phyloP scores from a whole-genome alignment of 164 flowering plant genomes.

The Liriodendron chinense region DNA sequence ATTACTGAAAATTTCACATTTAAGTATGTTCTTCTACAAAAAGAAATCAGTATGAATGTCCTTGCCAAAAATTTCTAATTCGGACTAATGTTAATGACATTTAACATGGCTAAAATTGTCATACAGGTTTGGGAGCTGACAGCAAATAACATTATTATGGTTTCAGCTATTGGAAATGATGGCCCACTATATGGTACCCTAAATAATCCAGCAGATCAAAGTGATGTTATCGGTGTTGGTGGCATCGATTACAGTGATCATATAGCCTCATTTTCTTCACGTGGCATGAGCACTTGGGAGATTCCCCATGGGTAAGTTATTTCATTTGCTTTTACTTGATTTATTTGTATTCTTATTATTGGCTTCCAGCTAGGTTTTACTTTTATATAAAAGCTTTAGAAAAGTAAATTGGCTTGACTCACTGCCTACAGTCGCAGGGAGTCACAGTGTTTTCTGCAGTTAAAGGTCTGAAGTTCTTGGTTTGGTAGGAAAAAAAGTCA shows the following conservation, averaged over 20 bases:
- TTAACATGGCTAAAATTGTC: constrained; percentile 4
- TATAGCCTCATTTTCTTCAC: constrained; percentile 96
- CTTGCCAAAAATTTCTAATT: background rate
- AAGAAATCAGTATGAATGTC: background rate
- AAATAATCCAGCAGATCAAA: constrained; percentile 98
- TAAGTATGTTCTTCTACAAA: too few species aligned
- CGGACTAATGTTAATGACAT: constrained; percentile 1
- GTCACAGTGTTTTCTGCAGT: background rate
- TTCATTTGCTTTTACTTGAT: background rate
- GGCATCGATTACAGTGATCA: constrained; percentile 96
- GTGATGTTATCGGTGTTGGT: constrained; percentile 99
- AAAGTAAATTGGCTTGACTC: background rate
- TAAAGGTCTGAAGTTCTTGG: background rate
- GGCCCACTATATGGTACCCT: constrained; percentile 99
- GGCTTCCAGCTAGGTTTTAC: background rate
- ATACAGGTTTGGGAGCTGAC: constrained; percentile 96
- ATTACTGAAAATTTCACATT: background rate
- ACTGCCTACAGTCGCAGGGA: background rate
- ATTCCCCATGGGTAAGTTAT: constrained; percentile 91
- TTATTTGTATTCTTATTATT: background rate
- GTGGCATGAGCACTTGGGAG: constrained; percentile 99
- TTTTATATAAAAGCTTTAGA: background rate
- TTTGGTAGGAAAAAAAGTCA: background rate
- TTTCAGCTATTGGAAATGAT: constrained; percentile 99
- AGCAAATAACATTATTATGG: constrained; percentile 96